Evolutionary conservation across 768 basidiomycete genomes (phyloP).

Genomic region (Trametes coccinea): DNA sequence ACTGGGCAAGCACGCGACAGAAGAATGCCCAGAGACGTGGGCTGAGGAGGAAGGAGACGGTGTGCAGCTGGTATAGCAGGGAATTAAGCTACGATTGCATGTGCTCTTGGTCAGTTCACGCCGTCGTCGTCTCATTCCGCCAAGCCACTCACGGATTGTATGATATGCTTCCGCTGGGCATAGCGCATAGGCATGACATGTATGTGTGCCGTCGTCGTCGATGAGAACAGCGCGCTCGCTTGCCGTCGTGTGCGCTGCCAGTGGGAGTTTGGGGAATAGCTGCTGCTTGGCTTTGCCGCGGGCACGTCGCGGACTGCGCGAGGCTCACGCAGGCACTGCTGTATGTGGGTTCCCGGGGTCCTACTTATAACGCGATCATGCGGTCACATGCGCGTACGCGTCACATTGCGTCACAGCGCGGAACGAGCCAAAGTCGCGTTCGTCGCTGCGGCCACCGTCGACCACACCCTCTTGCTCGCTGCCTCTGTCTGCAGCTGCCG

Average conservation of each 20-base stretch:
- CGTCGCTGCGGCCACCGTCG: neutral
- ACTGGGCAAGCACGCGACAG: conserved; percentile 58
- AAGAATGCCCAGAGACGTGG: conserved; percentile 61
- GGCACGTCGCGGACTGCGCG: neutral
- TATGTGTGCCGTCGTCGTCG: conserved; percentile 16
- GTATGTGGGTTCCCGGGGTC: neutral
- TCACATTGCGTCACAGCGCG: conserved; percentile 13
- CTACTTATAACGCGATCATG: neutral
- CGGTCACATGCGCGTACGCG: conserved; percentile 18
- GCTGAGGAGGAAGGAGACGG: conserved; percentile 75
- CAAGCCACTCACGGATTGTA: conserved; percentile 27
- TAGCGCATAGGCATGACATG: conserved; percentile 35
- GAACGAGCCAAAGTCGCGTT: conserved; percentile 11
- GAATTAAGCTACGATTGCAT: conserved; percentile 55
- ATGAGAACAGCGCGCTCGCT: neutral
- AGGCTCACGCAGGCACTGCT: neutral
- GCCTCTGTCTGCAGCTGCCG: neutral
- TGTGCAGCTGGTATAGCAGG: conserved; percentile 70
- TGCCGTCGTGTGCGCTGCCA: conserved; percentile 14
- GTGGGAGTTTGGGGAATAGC: neutral
- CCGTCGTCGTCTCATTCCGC: neutral
- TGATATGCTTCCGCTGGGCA: conserved; percentile 35
- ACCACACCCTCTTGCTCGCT: neutral
- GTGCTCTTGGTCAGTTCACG: neutral
- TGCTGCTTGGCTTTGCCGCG: neutral